Base-by-base conservation (phyloP, 192 early-diverging fungal genomes). In the Backusella tuberculispora region DNA sequence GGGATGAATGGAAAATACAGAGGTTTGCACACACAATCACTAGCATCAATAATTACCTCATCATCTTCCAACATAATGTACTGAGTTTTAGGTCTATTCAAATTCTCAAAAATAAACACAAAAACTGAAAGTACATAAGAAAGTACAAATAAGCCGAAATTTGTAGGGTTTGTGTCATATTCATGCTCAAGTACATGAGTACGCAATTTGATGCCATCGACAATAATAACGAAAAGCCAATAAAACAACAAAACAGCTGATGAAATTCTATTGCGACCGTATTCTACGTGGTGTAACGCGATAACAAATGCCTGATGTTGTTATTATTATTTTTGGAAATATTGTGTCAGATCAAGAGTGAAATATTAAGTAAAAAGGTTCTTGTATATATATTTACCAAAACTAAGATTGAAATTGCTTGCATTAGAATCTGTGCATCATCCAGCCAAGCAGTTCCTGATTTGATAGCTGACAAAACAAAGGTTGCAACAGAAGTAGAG, bases 211-310 rank as follows among this genome's bases (percentile, higher is more conserved):
- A 89, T 72, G 6, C 60, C 38, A 63, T 81, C 72, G 7, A 74
- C 73, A 6, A 86, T 63, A 19, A 85, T 19, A 19, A 69, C 69
- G 8, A 85, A 81, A 42, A 92, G 76, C 90, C 90, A 91, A 65
- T 85, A 91, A 26, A 93, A 84, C 5, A 90, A 77, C 14, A 93
- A 78, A 14, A 87, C 72, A 6, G 85, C 80, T 9, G 90, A 90
- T 12, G 89, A 71, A 14, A 85, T 73, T 37, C 80, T 67, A 46
- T 76, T 81, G n/a, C 81, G 71, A 14, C 47, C 74, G 47, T 78
- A 83, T 17, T 83, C 76, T 24, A 74, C 13, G 26, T 83, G 74
- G 42, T 81, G 76, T 29, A 85, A 46, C 14, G 64, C 73, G 48
- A 67, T 60, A 5, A 72, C 83, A 29, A 80, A 77, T 17, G 80